Conservation (phyloP, 176 grass and related monocot genomes). For the Elymus sibiricus region DNA sequence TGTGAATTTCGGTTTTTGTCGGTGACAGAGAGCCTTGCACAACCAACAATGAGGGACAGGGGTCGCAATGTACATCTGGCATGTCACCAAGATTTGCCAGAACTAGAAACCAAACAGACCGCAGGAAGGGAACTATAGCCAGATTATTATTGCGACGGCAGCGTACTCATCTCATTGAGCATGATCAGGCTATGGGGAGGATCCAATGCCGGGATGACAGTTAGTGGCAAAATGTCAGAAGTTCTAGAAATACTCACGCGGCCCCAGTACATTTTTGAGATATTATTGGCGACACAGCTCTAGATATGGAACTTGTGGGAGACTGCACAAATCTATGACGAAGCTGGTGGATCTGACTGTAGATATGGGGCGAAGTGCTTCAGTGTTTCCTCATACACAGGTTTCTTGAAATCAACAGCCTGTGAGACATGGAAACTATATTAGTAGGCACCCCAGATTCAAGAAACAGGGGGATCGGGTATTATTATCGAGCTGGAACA, state of each 20-base stretch:
- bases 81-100: background rate
- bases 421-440: slow-evolving; percentile 22
- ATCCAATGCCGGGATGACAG: background rate
- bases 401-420: slow-evolving; percentile 92
- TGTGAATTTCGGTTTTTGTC: no score
- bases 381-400: slow-evolving; percentile 80
- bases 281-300: background rate
- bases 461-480: background rate
- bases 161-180: background rate
- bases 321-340: slow-evolving; percentile 2
- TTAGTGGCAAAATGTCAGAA: background rate
- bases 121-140: background rate
- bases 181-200: background rate
- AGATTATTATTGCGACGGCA: background rate
- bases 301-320: background rate
- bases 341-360: slow-evolving; percentile 47
- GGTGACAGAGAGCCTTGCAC: no score
- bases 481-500: background rate
- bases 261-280: background rate
- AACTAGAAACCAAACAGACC: background rate
- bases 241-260: background rate
- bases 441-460: slow-evolving; percentile 11
- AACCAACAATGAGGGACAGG: no score
- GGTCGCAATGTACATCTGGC: no score
- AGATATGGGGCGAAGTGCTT: slow-evolving; percentile 63